A percentile compares a stretch with the other conserved stretches of the same genome.
These are phyloP conservation scores for Croton laevigatus DNA, from an alignment of 441 rosid genomes.

Conservation along the genomic window DNA sequence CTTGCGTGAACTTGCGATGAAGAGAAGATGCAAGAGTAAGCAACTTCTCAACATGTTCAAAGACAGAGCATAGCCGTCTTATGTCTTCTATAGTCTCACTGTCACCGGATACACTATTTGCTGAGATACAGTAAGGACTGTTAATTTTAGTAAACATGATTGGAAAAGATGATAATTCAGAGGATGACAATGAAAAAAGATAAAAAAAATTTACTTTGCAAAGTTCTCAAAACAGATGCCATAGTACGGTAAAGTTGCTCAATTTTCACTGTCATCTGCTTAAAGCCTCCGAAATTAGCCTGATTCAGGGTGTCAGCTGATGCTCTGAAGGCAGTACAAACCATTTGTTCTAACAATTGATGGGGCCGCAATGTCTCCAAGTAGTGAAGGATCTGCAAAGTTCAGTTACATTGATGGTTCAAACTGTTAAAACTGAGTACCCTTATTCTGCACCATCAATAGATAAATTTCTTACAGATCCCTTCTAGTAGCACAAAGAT, in stretches of 20 bases:
- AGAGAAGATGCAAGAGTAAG: slow-evolving; percentile 85
- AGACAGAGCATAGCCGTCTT: slow-evolving; percentile 58
- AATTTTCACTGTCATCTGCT: slow-evolving; percentile 62
- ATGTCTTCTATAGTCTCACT: slow-evolving; percentile 63
- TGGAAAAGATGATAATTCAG: not conserved
- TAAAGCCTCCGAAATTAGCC: slow-evolving; percentile 68
- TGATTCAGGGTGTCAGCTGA: slow-evolving; percentile 90
- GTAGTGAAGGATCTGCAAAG: slow-evolving; percentile 74
- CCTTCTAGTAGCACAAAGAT: not conserved
- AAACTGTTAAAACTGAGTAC: not conserved
- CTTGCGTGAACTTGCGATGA: slow-evolving; percentile 73
- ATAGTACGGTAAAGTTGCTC: slow-evolving; percentile 75
- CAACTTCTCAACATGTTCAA: slow-evolving; percentile 83
- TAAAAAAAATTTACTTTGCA: slow-evolving; percentile 49
- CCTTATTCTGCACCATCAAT: no score
- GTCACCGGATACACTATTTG: slow-evolving; percentile 42
- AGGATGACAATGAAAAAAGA: slow-evolving; percentile 11
- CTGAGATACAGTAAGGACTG: slow-evolving; percentile 36
- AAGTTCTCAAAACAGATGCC: slow-evolving; percentile 53
- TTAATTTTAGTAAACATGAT: not conserved
- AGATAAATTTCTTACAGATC: not conserved
- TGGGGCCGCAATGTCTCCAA: slow-evolving; percentile 88
- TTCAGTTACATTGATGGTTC: not conserved
- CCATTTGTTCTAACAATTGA: slow-evolving; percentile 96
- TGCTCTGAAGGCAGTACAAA: slow-evolving; percentile 92